Conservation (phyloP, 2,329 filamentous ascomycete genomes). For the Volutella citrinella region DNA sequence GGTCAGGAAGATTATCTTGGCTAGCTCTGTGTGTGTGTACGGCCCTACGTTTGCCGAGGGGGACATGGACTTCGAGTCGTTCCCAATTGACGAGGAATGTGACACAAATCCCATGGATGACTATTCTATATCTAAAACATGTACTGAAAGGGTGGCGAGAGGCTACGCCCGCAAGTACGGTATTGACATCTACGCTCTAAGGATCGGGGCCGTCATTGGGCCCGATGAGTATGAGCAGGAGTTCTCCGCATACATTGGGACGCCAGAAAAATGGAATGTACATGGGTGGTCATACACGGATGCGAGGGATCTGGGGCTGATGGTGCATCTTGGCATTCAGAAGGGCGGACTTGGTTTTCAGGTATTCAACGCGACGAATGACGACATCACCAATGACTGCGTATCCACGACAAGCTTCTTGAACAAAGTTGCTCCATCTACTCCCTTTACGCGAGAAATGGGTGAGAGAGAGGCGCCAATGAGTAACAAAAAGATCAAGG, state of each 20-base stretch:
- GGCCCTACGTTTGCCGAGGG: conserved; percentile 61
- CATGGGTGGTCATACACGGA: conserved; percentile 65
- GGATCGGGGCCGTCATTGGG: conserved; percentile 60
- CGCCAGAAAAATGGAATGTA: conserved; percentile 49
- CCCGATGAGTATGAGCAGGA: conserved; percentile 56
- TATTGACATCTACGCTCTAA: conserved; percentile 57
- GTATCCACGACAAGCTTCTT: conserved; percentile 51
- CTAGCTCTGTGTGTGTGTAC: conserved; percentile 57
- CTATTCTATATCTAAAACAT: conserved; percentile 59
- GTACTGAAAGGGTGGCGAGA: conserved; percentile 54
- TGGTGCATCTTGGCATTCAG: conserved; percentile 52
- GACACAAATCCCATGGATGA: conserved; percentile 60
- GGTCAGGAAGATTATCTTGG: conserved; percentile 60
- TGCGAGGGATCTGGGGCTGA: conserved; percentile 58
- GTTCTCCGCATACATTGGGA: conserved; percentile 48
- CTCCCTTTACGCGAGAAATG: conserved; percentile 53
- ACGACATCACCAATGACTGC: conserved; percentile 56
- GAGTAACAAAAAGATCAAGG: conserved; percentile 57
- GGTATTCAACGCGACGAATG: conserved; percentile 63
- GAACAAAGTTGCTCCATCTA: conserved; percentile 45
- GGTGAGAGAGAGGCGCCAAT: conserved; percentile 57
- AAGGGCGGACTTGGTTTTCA: conserved; percentile 58
- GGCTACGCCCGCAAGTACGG: conserved; percentile 55
- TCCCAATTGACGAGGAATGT: conserved; percentile 57
- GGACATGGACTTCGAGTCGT: conserved; percentile 51